Percentiles rank a stretch among this genome's conserved stretches.
Evolutionary conservation across 495 filamentous ascomycete genomes (phyloP).

Genomic region (Tetracladium setigerum): DNA sequence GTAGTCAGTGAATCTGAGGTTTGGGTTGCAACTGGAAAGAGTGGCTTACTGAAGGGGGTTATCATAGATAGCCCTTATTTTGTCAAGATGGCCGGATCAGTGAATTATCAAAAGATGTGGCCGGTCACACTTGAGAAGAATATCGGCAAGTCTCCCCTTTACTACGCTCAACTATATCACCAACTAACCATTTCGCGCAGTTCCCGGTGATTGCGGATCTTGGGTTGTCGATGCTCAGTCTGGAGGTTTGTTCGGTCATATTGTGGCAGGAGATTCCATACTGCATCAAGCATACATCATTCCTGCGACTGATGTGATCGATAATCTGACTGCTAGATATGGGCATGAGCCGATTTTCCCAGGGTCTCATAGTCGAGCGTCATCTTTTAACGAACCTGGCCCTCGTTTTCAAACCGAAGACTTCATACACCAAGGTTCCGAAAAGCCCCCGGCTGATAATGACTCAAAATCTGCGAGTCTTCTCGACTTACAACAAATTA

Average conservation of each 20-base stretch:
- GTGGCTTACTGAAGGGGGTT: not conserved
- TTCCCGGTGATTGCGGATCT: constrained; percentile 21
- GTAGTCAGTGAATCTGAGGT: not conserved
- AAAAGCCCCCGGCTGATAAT: no score
- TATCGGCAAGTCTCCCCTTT: not conserved
- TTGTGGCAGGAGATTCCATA: constrained; percentile 17
- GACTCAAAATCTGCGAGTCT: no score
- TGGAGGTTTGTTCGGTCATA: constrained; percentile 20
- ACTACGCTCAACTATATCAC: not conserved
- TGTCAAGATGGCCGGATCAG: not conserved
- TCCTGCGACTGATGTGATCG: no score
- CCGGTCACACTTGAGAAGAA: not conserved
- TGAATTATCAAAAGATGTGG: not conserved
- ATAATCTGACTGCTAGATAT: no score
- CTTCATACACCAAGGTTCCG: no score
- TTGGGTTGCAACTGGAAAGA: not conserved
- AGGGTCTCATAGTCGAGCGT: no score
- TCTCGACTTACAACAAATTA: no score
- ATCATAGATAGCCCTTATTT: not conserved
- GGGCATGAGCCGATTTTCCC: no score
- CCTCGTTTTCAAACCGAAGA: no score
- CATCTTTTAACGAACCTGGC: no score
- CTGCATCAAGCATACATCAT: constrained; percentile 21
- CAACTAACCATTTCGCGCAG: not conserved
- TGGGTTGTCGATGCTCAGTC: constrained; percentile 17